Evolutionary conservation across 2,329 filamentous ascomycete species (phyloP).

Genomic region (Talaromyces sp.): DNA sequence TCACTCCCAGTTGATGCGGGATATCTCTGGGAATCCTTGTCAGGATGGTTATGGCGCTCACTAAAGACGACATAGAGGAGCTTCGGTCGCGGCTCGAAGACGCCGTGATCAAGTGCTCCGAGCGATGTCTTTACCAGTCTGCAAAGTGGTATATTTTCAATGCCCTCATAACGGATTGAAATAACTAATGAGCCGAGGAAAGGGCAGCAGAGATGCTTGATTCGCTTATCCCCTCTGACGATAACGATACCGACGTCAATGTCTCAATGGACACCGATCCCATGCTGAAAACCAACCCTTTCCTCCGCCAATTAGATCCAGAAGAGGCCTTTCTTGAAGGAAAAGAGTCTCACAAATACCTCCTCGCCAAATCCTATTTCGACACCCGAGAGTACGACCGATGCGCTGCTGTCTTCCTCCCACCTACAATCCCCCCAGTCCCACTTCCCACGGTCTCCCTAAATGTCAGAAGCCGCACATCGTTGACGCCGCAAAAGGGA

Average conservation of each 20-base stretch:
- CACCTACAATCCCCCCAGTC: constrained; percentile 68
- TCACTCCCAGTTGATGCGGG: neutral
- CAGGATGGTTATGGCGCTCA: constrained; percentile 30
- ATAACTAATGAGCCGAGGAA: constrained; percentile 3
- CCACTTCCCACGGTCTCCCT: constrained; percentile 43
- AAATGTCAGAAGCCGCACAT: constrained; percentile 32
- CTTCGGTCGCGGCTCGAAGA: constrained; percentile 72
- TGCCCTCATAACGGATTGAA: neutral
- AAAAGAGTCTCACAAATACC: constrained; percentile 72
- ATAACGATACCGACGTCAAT: constrained; percentile 56
- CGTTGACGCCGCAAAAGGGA: constrained; percentile 44
- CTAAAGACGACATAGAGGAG: constrained; percentile 43
- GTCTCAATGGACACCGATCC: constrained; percentile 52
- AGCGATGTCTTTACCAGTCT: constrained; percentile 90
- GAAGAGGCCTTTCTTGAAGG: constrained; percentile 71
- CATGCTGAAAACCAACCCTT: constrained; percentile 45
- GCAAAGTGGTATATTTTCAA: constrained; percentile 71
- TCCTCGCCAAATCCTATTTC: constrained; percentile 89
- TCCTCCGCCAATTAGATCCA: constrained; percentile 55
- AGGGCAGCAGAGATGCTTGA: constrained; percentile 94
- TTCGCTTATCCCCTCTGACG: constrained; percentile 58
- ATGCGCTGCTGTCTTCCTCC: constrained; percentile 81
- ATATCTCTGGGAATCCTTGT: neutral
- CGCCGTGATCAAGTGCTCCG: constrained; percentile 83
- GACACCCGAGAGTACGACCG: constrained; percentile 94